These are phyloP conservation scores for Heterobasidion parviporum DNA, from an alignment of 1,284 basidiomycete species.

Conservation along the genomic window DNA sequence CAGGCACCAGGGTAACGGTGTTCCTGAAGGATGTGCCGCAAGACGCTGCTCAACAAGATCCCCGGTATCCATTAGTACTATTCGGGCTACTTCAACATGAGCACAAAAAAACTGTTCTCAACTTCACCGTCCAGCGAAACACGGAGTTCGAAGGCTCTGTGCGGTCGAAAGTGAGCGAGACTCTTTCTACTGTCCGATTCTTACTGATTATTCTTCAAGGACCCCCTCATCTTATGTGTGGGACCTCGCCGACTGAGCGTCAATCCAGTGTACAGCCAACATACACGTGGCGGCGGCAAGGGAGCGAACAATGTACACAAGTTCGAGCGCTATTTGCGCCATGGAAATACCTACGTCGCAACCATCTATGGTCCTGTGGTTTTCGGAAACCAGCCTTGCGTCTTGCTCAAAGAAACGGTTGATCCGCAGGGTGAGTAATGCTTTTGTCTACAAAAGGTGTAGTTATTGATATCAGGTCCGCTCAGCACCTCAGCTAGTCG, in stretches of 20 bases:
- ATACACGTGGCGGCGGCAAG: slow-evolving; percentile 82
- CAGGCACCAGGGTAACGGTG: slow-evolving; percentile 74
- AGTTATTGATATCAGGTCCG: not conserved
- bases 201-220: slow-evolving; percentile 35
- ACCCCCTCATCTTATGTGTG: slow-evolving; percentile 82
- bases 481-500: slow-evolving; percentile 78
- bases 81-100: slow-evolving; percentile 91
- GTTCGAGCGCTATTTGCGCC: slow-evolving; percentile 88
- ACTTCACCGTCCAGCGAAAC: slow-evolving; percentile 92
- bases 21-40: slow-evolving; percentile 67
- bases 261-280: slow-evolving; percentile 89
- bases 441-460: not conserved
- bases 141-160: slow-evolving; percentile 90
- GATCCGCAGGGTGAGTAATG: slow-evolving; percentile 50
- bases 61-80: slow-evolving; percentile 54
- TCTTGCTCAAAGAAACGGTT: slow-evolving; percentile 62
- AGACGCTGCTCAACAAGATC: slow-evolving; percentile 28
- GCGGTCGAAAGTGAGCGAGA: slow-evolving; percentile 72
- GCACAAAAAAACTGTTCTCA: slow-evolving; percentile 88
- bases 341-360: slow-evolving; percentile 73
- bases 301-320: slow-evolving; percentile 97
- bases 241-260: slow-evolving; percentile 82
- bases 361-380: slow-evolving; percentile 86
- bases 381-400: slow-evolving; percentile 81
- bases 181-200: not conserved